Evolutionary conservation across 345 rosid genomes (phyloP), one percentile per base, ranked within the genome.

Genomic region (Noccaea caerulescens): DNA sequence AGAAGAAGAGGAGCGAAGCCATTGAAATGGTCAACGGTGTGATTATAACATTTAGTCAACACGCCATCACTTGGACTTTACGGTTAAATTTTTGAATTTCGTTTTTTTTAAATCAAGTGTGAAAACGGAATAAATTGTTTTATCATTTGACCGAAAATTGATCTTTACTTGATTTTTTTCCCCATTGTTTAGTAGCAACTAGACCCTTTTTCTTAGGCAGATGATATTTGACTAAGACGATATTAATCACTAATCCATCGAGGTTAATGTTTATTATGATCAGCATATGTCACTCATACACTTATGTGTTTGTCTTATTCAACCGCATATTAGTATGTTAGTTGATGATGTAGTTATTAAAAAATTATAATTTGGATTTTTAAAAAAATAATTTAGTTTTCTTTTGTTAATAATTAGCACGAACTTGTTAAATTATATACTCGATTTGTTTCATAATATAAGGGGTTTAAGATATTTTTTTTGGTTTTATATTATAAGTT

Each of bases 11-110:
- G 39, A 73, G 39, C 39, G 13, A 66, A 51, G 30, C 44, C 63
- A 37, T 61, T 68, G 79, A 61, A 75, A 52, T 75, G 59, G 78
- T 75, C 78, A 75, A 68, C 64, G 68, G 56, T 9, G 14, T 47
- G 18, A 47, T 8, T 8, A 5, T 9, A n/a, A 20, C 7, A 33
- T 60, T 67, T 65, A 60, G 78, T 74, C 57, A 67, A 67, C 78
- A 74, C 73, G 78, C 42, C 13, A 74, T 42, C 34, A 41, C 54
- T 59, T 74, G 59, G 78, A 74, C 78, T 68, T 74, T 60, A 42
- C 7, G 52, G 13, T 10, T 18, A 33, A 3, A 43, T 0, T 25
- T 66, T 66, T 73, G 61, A 66, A 32, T 30, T 36, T 36, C n/a
- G 25, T 8, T 16, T 64, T 36, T 30, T 27, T 8, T 16, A 8